phyloP scores from a whole-genome alignment of 2,329 filamentous ascomycete species.

The Tolypocladium tundrense region DNA sequence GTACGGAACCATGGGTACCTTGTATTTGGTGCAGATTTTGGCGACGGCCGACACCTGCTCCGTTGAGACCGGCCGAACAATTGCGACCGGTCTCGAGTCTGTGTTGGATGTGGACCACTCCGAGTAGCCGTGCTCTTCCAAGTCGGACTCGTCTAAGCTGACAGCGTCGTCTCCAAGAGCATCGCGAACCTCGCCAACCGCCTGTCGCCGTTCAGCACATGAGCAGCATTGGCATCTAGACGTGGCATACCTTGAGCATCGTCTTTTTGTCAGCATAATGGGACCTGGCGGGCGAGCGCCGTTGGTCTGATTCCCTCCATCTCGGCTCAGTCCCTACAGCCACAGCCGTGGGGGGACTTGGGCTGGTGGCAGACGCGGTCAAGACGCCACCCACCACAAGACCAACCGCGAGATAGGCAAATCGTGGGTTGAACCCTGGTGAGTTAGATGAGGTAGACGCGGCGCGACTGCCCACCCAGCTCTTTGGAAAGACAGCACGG shows the following conservation, averaged over 20 bases:
- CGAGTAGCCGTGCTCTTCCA: conserved; percentile 56
- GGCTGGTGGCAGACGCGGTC: background rate
- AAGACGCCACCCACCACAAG: conserved; percentile 1
- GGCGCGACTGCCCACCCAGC: background rate
- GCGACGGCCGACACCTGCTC: conserved; percentile 55
- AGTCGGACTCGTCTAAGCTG: conserved; percentile 52
- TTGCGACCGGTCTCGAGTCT: conserved; percentile 50
- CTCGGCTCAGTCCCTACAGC: conserved; percentile 1
- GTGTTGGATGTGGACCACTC: conserved; percentile 64
- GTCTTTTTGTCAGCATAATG: conserved; percentile 13
- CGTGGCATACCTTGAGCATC: conserved; percentile 9
- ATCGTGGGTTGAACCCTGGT: background rate
- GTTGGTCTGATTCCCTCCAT: conserved; percentile 4
- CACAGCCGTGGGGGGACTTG: background rate
- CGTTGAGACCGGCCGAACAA: conserved; percentile 54
- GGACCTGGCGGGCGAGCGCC: background rate
- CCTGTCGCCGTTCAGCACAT: conserved; percentile 1
- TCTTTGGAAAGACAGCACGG: background rate
- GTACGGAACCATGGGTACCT: conserved; percentile 63
- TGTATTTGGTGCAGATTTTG: conserved; percentile 49
- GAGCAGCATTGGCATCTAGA: too few relatives aligned
- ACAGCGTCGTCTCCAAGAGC: conserved; percentile 45
- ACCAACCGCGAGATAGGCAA: background rate
- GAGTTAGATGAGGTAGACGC: background rate
- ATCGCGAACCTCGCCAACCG: conserved; percentile 9